Conservation (phyloP, 768 basidiomycete species). For the Rhizopogon salebrosus region DNA sequence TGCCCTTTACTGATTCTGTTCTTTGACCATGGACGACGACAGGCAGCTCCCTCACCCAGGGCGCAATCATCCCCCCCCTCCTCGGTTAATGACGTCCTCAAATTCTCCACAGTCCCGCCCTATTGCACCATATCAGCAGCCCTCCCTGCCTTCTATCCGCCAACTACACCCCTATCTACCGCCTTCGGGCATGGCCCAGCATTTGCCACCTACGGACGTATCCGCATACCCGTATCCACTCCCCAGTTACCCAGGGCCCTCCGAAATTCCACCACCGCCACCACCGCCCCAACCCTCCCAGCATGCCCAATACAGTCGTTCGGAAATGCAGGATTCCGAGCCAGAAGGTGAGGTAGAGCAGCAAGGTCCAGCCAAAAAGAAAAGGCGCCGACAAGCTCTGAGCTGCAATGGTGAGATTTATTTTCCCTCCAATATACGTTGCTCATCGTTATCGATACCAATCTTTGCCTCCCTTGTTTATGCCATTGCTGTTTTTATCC, state of each 20-base stretch:
- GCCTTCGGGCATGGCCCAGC: constrained; percentile 36
- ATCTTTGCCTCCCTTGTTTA: constrained; percentile 15
- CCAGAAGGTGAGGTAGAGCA: constrained; percentile 45
- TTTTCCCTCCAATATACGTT: constrained; percentile 17
- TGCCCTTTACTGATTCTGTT: constrained; percentile 12
- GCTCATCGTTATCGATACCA: constrained; percentile 14
- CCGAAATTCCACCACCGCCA: constrained; percentile 18
- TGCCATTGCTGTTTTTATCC: constrained; percentile 7
- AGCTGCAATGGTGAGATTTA: constrained; percentile 72
- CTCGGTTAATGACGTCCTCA: constrained; percentile 22
- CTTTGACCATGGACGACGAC: constrained; percentile 30
- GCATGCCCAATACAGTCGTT: constrained; percentile 21
- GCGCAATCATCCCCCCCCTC: constrained; percentile 22
- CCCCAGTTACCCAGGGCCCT: constrained; percentile 15
- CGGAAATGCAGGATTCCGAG: constrained; percentile 49
- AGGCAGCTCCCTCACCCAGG: constrained; percentile 30
- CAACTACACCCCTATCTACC: constrained; percentile 63
- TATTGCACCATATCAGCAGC: constrained; percentile 24
- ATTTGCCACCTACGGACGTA: constrained; percentile 21
- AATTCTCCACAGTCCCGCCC: constrained; percentile 21
- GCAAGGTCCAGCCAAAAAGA: constrained; percentile 72
- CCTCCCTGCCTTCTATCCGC: constrained; percentile 58
- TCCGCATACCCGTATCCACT: constrained; percentile 24
- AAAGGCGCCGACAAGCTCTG: constrained; percentile 73
- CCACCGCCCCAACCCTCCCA: constrained; percentile 12